Conservation (phyloP, 2,329 filamentous ascomycete genomes). For the Neocatenulostroma microsporum region DNA sequence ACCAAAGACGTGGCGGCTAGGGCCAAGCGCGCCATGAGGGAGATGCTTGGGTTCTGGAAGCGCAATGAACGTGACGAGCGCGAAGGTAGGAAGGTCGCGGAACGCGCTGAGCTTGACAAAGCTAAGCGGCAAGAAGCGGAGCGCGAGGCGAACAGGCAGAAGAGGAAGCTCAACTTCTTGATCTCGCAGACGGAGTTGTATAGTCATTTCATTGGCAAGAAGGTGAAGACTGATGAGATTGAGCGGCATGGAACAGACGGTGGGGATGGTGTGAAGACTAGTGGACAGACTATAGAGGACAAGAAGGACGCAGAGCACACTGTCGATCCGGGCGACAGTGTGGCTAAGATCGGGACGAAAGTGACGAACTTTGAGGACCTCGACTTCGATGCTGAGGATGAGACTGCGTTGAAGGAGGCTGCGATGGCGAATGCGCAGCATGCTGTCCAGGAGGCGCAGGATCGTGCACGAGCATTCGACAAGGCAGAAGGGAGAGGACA, state of each 20-base stretch:
- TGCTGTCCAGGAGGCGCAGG: constrained; percentile 87
- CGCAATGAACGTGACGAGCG: constrained; percentile 96
- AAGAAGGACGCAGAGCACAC: constrained; percentile 36
- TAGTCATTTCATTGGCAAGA: constrained; percentile 98
- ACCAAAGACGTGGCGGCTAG: constrained; percentile 95
- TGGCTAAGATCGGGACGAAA: constrained; percentile 52
- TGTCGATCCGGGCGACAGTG: constrained; percentile 42
- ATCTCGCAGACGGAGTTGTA: constrained; percentile 98
- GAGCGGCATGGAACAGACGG: constrained; percentile 81
- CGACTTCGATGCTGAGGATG: constrained; percentile 92
- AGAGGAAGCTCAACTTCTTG: constrained; percentile 97
- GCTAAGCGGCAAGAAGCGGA: constrained; percentile 96
- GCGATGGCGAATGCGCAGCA: constrained; percentile 95
- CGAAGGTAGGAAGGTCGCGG: constrained; percentile 84
- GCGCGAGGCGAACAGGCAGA: constrained; percentile 92
- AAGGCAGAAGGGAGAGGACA: constrained; percentile 55
- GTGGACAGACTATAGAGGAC: constrained; percentile 41
- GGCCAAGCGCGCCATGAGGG: constrained; percentile 95
- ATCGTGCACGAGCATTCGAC: constrained; percentile 90
- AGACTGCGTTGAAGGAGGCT: constrained; percentile 68
- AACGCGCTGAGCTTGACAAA: constrained; percentile 92
- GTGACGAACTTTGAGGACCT: constrained; percentile 92
- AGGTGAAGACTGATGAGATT: constrained; percentile 95
- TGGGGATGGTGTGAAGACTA: constrained; percentile 52
- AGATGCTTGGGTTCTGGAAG: constrained; percentile 99